phyloP scores from a whole-genome alignment of 495 filamentous ascomycete species.

The Penicillium desertorum region DNA sequence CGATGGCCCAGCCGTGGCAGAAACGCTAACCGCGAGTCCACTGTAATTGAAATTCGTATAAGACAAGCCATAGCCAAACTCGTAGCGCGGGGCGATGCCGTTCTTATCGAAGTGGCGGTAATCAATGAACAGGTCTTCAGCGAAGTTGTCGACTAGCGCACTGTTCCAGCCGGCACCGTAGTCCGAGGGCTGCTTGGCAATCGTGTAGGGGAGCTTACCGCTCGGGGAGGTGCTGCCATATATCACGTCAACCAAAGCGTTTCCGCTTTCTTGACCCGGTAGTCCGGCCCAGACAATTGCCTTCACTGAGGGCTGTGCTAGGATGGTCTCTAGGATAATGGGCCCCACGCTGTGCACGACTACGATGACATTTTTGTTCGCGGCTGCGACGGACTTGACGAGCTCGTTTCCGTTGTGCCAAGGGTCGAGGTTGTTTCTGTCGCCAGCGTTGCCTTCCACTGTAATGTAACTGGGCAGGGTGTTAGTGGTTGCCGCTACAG shows the following conservation, averaged over 20 bases:
- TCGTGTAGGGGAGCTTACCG: conserved; percentile 70
- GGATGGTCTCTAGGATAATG: conserved; percentile 43
- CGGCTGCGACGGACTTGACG: conserved; percentile 43
- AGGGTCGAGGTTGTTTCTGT: conserved; percentile 52
- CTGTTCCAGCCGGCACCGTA: conserved; percentile 55
- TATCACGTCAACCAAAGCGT: conserved; percentile 55
- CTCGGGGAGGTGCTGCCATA: conserved; percentile 60
- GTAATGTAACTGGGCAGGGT: conserved; percentile 49
- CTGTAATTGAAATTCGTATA: conserved; percentile 64
- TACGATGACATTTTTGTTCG: conserved; percentile 80
- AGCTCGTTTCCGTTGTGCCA: conserved; percentile 36
- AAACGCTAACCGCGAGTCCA: conserved; percentile 35
- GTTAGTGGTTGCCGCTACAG: neutral
- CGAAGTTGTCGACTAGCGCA: conserved; percentile 59
- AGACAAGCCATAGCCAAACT: conserved; percentile 67
- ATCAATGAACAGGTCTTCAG: conserved; percentile 64
- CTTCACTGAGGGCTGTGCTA: conserved; percentile 59
- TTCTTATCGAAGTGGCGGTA: conserved; percentile 65
- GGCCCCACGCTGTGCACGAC: conserved; percentile 65
- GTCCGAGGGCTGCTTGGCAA: conserved; percentile 62
- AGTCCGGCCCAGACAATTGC: conserved; percentile 58
- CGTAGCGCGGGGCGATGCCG: conserved; percentile 60
- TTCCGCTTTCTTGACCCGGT: conserved; percentile 60
- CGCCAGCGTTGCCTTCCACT: conserved; percentile 58
- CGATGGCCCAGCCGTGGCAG: conserved; percentile 32